Conservation (phyloP, 768 basidiomycete genomes). For the Serendipita vermifera region DNA sequence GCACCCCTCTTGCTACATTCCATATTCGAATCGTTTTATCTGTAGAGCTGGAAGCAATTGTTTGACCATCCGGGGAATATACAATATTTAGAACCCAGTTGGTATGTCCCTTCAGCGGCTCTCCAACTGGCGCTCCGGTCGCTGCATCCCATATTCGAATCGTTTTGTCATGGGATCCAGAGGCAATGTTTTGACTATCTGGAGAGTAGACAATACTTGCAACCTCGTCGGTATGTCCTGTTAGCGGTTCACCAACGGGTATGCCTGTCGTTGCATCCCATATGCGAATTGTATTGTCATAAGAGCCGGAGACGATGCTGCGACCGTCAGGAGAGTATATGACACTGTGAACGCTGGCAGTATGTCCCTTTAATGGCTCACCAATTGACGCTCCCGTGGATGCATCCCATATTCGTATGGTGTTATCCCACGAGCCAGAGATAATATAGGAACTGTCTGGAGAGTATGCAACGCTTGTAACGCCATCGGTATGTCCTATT, state of each 20-base stretch:
- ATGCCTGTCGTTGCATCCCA: not conserved
- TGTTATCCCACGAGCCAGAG: slow-evolving; percentile 15
- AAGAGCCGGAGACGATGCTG: slow-evolving; percentile 3
- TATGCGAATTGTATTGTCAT: not conserved
- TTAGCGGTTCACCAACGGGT: not conserved
- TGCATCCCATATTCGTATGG: slow-evolving; percentile 17
- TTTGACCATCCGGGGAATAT: slow-evolving; percentile 16
- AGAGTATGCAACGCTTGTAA: slow-evolving; percentile 15
- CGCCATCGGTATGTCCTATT: slow-evolving; percentile 10
- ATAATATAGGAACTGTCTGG: slow-evolving; percentile 15
- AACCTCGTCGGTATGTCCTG: slow-evolving; percentile 11
- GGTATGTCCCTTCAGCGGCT: slow-evolving; percentile 11
- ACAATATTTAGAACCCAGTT: slow-evolving; percentile 8
- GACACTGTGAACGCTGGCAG: slow-evolving; percentile 1
- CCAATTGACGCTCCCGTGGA: slow-evolving; percentile 5
- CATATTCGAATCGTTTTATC: slow-evolving; percentile 20
- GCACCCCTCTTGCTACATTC: slow-evolving; percentile 15
- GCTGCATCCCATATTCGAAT: slow-evolving; percentile 13
- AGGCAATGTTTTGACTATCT: slow-evolving; percentile 12
- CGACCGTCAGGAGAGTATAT: slow-evolving; percentile 10
- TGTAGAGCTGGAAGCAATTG: slow-evolving; percentile 21
- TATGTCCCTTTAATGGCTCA: slow-evolving; percentile 12
- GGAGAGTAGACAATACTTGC: slow-evolving; percentile 15
- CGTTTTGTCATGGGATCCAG: slow-evolving; percentile 11
- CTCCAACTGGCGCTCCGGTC: not conserved